Conservation (phyloP, 2,329 filamentous ascomycete genomes). For the Cordyceps farinosa region DNA sequence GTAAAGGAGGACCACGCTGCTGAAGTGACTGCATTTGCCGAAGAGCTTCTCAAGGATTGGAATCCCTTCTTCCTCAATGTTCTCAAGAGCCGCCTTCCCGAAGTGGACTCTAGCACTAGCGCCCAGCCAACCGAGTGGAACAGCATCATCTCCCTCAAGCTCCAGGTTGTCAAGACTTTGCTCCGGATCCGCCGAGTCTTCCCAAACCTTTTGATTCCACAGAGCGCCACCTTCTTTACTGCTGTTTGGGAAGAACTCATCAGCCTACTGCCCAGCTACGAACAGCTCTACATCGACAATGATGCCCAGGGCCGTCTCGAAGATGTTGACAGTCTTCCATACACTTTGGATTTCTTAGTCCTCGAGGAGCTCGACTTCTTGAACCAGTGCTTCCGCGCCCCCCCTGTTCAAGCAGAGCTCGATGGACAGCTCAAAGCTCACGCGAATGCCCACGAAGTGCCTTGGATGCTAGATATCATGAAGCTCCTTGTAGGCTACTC, state of each 20-base stretch:
- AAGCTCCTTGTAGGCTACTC: conserved; percentile 80
- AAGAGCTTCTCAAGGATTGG: conserved; percentile 80
- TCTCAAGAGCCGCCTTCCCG: conserved; percentile 71
- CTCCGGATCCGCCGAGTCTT: conserved; percentile 87
- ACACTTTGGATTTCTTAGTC: conserved; percentile 89
- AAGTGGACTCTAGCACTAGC: conserved; percentile 47
- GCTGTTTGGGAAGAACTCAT: conserved; percentile 86
- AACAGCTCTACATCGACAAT: conserved; percentile 79
- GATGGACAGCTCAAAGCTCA: conserved; percentile 68
- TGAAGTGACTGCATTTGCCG: conserved; percentile 84
- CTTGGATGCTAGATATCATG: conserved; percentile 86
- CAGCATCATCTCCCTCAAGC: conserved; percentile 78
- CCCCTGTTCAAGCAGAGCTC: conserved; percentile 85
- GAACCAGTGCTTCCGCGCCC: conserved; percentile 83
- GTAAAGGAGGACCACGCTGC: conserved; percentile 88
- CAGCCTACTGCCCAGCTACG: conserved; percentile 67
- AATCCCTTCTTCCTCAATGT: conserved; percentile 82
- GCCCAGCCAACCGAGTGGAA: conserved; percentile 67
- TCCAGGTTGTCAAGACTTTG: conserved; percentile 91
- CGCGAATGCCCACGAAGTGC: conserved; percentile 57
- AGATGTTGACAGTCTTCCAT: conserved; percentile 86
- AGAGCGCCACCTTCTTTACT: conserved; percentile 79
- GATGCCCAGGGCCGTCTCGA: conserved; percentile 85
- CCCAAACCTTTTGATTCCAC: conserved; percentile 73
- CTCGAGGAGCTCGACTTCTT: conserved; percentile 94